Evolutionary conservation across 1,139 yeast genomes (phyloP).

Genomic region (Yamadazyma triangularis): DNA sequence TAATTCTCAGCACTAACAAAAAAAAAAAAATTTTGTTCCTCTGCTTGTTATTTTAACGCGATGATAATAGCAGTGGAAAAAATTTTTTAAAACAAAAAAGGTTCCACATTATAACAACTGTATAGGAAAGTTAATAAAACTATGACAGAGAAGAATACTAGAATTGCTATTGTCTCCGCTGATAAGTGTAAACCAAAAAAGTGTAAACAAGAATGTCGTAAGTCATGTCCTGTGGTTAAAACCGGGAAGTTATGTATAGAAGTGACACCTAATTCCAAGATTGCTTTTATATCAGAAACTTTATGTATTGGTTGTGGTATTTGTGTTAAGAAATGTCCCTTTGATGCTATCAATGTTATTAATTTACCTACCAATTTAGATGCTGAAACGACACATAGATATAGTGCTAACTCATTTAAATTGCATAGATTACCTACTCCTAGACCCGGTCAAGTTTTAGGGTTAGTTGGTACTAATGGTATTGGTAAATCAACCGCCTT

Average conservation of each 20-base stretch:
- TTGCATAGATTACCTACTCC: constrained; percentile 97
- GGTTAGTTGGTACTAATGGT: constrained; percentile 98
- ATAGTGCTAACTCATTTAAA: constrained; percentile 96
- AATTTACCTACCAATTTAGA: constrained; percentile 95
- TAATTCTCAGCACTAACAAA: not conserved
- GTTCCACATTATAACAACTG: not conserved
- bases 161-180: constrained; percentile 90
- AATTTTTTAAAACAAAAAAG: constrained; percentile 1
- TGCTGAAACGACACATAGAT: constrained; percentile 89
- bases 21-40: no score
- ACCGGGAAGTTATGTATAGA: constrained; percentile 98
- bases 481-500: constrained; percentile 98
- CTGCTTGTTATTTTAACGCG: not conserved
- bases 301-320: constrained; percentile 99
- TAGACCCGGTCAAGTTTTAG: constrained; percentile 97
- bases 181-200: constrained; percentile 98
- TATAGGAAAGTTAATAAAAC: not conserved
- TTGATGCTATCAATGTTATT: constrained; percentile 92
- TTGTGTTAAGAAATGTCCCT: constrained; percentile 97
- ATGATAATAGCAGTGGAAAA: not conserved
- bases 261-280: constrained; percentile 84
- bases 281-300: constrained; percentile 92
- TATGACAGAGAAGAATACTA: constrained; percentile 51
- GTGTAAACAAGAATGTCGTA: constrained; percentile 97
- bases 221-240: constrained; percentile 94